phyloP scores from a whole-genome alignment of 2,329 filamentous ascomycete genomes.

The Fusarium acutatum region DNA sequence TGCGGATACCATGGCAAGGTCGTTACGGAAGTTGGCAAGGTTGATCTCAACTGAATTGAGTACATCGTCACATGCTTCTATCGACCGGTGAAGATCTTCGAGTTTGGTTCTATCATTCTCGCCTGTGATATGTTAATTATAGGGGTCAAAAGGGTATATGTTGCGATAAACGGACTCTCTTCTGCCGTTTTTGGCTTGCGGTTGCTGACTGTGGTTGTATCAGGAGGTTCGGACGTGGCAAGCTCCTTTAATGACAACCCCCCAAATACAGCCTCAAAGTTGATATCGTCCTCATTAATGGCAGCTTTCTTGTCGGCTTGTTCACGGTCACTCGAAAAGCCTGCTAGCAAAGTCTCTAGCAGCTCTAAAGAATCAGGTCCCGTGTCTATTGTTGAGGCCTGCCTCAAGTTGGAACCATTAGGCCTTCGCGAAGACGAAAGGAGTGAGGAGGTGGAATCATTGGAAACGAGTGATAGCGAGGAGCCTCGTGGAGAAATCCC shows the following conservation, averaged over 20 bases:
- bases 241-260: constrained; percentile 80
- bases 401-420: constrained; percentile 75
- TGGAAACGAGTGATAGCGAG: constrained; percentile 78
- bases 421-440: constrained; percentile 68
- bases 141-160: not conserved
- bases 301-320: constrained; percentile 19
- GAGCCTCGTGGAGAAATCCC: constrained; percentile 77
- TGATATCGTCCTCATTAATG: constrained; percentile 63
- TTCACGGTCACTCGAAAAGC: constrained; percentile 25
- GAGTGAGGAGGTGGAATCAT: constrained; percentile 80
- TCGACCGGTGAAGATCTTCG: constrained; percentile 89
- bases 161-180: constrained; percentile 68
- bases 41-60: constrained; percentile 93
- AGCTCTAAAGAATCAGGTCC: constrained; percentile 76
- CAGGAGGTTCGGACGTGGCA: constrained; percentile 50
- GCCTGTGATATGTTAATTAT: constrained; percentile 55
- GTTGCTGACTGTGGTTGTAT: constrained; percentile 32
- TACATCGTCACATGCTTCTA: constrained; percentile 90
- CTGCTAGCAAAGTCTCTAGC: constrained; percentile 60
- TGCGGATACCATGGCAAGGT: constrained; percentile 88
- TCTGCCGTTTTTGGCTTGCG: constrained; percentile 70
- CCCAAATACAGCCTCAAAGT: constrained; percentile 79
- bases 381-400: constrained; percentile 60
- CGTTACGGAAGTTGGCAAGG: constrained; percentile 90
- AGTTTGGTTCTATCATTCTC: constrained; percentile 85